Evolutionary conservation across 768 basidiomycete species (phyloP).

Genomic region (Boletus rubropictus): DNA sequence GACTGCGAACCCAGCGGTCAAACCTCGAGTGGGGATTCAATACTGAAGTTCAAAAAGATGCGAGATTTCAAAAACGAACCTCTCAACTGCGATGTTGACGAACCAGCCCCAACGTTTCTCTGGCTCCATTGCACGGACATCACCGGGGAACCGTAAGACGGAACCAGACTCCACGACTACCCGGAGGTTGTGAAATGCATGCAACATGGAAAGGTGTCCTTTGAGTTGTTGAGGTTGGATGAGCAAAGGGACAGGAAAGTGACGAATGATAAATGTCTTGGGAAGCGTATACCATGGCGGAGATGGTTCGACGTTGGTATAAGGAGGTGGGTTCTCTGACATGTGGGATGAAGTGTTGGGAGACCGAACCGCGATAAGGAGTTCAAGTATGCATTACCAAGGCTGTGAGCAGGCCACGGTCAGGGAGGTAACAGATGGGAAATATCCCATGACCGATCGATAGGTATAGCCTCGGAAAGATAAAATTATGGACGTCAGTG

Average conservation of each 20-base stretch:
- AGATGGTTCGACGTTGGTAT: not conserved
- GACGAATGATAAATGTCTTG: constrained; percentile 11
- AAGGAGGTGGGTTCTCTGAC: constrained; percentile 2
- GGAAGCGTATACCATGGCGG: constrained; percentile 14
- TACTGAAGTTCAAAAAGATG: not conserved
- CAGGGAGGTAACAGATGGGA: too few species aligned
- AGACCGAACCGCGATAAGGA: not conserved
- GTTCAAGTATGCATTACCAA: too few species aligned
- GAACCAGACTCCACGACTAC: constrained; percentile 15
- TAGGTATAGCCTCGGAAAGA: too few species aligned
- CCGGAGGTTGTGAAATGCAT: constrained; percentile 25
- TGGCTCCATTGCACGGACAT: constrained; percentile 12
- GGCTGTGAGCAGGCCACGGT: too few species aligned
- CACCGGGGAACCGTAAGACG: constrained; percentile 8
- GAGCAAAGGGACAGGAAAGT: constrained; percentile 4
- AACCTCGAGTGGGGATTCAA: constrained; percentile 22
- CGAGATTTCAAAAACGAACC: constrained; percentile 16
- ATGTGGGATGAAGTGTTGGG: not conserved
- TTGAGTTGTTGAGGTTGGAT: constrained; percentile 25
- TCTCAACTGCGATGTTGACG: constrained; percentile 34
- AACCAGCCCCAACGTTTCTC: constrained; percentile 37
- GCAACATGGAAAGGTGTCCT: constrained; percentile 28
- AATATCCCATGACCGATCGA: too few species aligned
- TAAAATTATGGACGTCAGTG: too few species aligned
- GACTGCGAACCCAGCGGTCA: constrained; percentile 28